Conservation (phyloP, 441 rosid genomes). For the Populus hybrid region DNA sequence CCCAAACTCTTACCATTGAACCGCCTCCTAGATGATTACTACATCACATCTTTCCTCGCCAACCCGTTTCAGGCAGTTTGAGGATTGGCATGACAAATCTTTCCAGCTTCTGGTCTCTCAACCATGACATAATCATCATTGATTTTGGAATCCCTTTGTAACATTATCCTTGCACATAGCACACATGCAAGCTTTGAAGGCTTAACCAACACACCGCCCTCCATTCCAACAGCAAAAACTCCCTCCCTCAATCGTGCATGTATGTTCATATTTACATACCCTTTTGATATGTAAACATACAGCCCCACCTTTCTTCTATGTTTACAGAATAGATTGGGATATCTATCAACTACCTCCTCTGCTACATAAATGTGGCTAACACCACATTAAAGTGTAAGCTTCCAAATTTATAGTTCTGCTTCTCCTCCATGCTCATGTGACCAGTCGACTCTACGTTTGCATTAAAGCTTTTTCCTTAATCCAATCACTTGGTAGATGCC, state of each 20-base stretch:
- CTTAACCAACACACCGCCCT: neutral
- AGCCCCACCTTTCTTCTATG: too few relatives aligned
- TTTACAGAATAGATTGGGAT: too few relatives aligned
- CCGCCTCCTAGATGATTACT: neutral
- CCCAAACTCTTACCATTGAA: too few relatives aligned
- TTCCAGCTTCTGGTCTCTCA: neutral
- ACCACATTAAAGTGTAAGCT: too few relatives aligned
- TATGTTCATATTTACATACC: neutral
- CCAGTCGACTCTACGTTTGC: too few relatives aligned
- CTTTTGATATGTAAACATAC: neutral
- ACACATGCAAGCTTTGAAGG: slow-evolving; percentile 19
- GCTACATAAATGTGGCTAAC: too few relatives aligned
- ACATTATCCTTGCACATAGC: slow-evolving; percentile 31
- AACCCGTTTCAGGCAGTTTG: neutral
- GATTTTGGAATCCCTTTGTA: slow-evolving; percentile 2
- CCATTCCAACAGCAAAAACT: neutral
- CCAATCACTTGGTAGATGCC: too few relatives aligned
- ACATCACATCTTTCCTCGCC: slow-evolving; percentile 9
- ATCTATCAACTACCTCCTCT: too few relatives aligned
- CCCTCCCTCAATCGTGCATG: neutral
- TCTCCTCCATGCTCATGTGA: too few relatives aligned
- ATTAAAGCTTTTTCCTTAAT: too few relatives aligned
- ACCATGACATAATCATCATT: slow-evolving; percentile 22
- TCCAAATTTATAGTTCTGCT: too few relatives aligned
- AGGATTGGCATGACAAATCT: neutral